phyloP scores from a whole-genome alignment of 2,329 filamentous ascomycete genomes.

The Claviceps sp. region DNA sequence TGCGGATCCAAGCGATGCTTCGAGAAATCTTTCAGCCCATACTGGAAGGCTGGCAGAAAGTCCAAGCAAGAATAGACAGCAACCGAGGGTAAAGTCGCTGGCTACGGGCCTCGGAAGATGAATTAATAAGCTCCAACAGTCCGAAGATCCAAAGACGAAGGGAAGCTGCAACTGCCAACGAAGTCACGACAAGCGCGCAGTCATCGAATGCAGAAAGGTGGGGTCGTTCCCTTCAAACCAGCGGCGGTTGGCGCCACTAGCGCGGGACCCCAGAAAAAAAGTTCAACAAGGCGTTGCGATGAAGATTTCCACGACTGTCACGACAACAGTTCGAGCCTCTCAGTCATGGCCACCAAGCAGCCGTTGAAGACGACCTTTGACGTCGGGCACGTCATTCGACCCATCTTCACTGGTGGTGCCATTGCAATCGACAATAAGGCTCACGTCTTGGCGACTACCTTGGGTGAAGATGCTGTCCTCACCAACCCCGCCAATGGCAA shows the following conservation, averaged over 20 bases:
- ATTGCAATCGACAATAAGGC: slow-evolving; percentile 73
- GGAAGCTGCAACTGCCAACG: too few relatives aligned
- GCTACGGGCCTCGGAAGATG: not conserved
- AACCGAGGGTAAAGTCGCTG: not conserved
- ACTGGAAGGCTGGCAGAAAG: not conserved
- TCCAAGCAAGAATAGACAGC: not conserved
- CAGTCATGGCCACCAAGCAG: slow-evolving; percentile 43
- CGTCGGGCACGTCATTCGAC: slow-evolving; percentile 67
- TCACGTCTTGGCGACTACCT: slow-evolving; percentile 68
- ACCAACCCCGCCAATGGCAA: slow-evolving; percentile 73
- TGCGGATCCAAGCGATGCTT: not conserved
- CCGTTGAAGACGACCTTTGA: slow-evolving; percentile 81
- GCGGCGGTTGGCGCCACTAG: not conserved
- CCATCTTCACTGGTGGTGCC: slow-evolving; percentile 86
- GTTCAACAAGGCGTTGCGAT: not conserved
- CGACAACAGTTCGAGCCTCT: not conserved
- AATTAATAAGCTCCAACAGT: too few relatives aligned
- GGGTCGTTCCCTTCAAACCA: not conserved
- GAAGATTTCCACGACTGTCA: not conserved
- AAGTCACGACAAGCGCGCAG: too few relatives aligned
- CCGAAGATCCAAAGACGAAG: too few relatives aligned
- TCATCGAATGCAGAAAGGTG: not conserved
- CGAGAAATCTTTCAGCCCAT: not conserved
- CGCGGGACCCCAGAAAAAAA: slow-evolving; percentile 5
- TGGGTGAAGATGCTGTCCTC: slow-evolving; percentile 85